A percentile compares a stretch with the other conserved stretches of the same genome.
Conservation (phyloP, 495 filamentous ascomycete genomes). For the Aspergillus heteromorphus region DNA sequence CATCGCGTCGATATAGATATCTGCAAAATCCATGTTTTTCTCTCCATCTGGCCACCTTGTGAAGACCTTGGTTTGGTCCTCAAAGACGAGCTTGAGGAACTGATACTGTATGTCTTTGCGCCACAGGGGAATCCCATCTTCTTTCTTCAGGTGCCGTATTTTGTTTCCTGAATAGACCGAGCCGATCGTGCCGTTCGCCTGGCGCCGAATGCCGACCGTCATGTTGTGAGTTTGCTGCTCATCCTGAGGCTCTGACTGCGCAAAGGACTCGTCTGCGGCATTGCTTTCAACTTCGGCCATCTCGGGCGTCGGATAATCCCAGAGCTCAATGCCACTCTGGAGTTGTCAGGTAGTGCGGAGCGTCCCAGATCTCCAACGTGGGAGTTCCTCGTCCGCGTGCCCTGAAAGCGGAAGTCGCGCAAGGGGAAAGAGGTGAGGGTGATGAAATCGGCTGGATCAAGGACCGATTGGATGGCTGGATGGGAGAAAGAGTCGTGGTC, state of each 20-base stretch:
- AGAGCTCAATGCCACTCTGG: not conserved
- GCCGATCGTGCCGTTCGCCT: constrained; percentile 60
- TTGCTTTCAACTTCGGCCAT: constrained; percentile 40
- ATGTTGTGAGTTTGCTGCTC: constrained; percentile 45
- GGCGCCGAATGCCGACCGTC: constrained; percentile 55
- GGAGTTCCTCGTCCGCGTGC: not conserved
- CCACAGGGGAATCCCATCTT: constrained; percentile 95
- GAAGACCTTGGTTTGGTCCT: constrained; percentile 78
- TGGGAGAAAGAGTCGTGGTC: not conserved
- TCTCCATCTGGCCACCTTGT: constrained; percentile 71
- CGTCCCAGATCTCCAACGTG: not conserved
- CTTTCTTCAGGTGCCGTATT: constrained; percentile 93
- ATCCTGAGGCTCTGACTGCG: constrained; percentile 36
- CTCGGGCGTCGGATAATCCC: constrained; percentile 1
- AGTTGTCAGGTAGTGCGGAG: not conserved
- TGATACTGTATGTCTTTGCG: constrained; percentile 96
- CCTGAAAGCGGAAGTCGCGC: constrained; percentile 2
- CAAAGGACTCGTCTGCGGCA: constrained; percentile 44
- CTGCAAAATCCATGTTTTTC: constrained; percentile 78
- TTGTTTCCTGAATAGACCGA: constrained; percentile 84
- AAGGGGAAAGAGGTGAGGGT: not conserved
- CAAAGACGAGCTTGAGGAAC: constrained; percentile 86
- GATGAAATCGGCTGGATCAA: not conserved
- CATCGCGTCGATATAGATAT: constrained; percentile 98
- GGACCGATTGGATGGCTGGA: constrained; percentile 3